Evolutionary conservation across 495 filamentous ascomycete genomes (phyloP), one percentile per base, ranked within the genome.

Genomic region (Neurospora sp.): DNA sequence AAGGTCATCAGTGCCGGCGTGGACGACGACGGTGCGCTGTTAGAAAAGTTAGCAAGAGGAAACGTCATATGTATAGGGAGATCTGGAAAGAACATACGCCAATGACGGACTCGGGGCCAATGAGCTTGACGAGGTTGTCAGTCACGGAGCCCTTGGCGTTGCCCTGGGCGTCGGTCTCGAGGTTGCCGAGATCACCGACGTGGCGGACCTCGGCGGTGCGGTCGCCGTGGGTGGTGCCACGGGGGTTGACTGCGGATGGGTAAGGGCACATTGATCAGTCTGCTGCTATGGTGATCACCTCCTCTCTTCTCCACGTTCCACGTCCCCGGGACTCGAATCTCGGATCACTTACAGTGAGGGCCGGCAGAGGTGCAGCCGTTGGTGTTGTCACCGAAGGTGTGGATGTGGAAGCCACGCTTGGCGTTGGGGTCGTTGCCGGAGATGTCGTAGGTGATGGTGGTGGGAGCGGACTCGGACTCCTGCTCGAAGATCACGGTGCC

Each of bases 301-400:
- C 53, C 53, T 6, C 27, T 31, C 53, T 16, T 65, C n/a, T 16
- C 39, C 18, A 39, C 27, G 45, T 53, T 31, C 20, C 47, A 65
- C 53, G 27, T 65, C 35, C 27, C 22, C 14, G 1, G 27, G 12
- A 41, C 12, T 20, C 5, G 69, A 14, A 69, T 40, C 35, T 14
- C 41, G 38, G 39, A 14, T 42, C 8, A 84, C 92, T 79, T 89
- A 96, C 93, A 98, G 85, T 99, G 96, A 77, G 96, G 94, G 59
- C 96, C 96, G 70, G 96, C 96, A 73, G 91, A 94, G 72, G 96
- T 98, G 90, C 96, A 99, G 82, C 96, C 96, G 85, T 98, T 99
- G 87, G 96, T 98, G 88, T 98, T 98, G 89, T 98, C 96, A 83
- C 96, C 96, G 80, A 97, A 99, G 85, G 96, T 92, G 87, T 98